Percentiles rank a stretch among this genome's conserved stretches.
phyloP scores from a whole-genome alignment of 192 early-diverging fungal genomes.

The Chytriomyces hyalinus region DNA sequence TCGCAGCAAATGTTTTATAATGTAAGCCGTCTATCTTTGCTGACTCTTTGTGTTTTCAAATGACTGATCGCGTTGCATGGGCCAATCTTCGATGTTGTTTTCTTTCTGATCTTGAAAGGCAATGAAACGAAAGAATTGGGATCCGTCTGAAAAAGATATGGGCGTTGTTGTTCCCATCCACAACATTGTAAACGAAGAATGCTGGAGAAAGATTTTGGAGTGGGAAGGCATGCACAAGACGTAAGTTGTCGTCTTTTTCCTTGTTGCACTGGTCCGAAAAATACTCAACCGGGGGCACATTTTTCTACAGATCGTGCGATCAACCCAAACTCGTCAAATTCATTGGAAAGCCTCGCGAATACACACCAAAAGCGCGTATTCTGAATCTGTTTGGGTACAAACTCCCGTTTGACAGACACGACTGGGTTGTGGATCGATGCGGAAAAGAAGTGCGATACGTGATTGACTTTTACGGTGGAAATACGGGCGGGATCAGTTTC shows the following conservation, averaged over 20 bases:
- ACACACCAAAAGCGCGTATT: constrained; percentile 35
- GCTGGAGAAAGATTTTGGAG: constrained; percentile 91
- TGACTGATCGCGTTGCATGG: too few species aligned
- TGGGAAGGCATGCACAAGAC: constrained; percentile 79
- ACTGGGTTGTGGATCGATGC: constrained; percentile 93
- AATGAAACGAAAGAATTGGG: constrained; percentile 41
- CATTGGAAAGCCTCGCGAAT: constrained; percentile 78
- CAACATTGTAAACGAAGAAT: constrained; percentile 96
- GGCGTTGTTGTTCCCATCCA: constrained; percentile 93
- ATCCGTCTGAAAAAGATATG: constrained; percentile 42
- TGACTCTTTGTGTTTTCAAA: neutral
- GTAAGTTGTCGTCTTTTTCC: constrained; percentile 44
- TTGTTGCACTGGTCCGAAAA: neutral
- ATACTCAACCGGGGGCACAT: neutral
- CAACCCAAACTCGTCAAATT: constrained; percentile 78
- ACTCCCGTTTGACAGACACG: constrained; percentile 94
- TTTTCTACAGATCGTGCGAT: constrained; percentile 51
- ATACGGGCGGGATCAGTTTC: constrained; percentile 56
- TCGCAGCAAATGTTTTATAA: constrained; percentile 71
- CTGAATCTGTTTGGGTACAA: constrained; percentile 62
- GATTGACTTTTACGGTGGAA: constrained; percentile 93
- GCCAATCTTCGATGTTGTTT: neutral
- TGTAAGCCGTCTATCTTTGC: neutral
- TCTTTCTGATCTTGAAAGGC: constrained; percentile 8
- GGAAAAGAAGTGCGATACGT: constrained; percentile 92